A percentile compares a stretch with the other conserved stretches of the same genome.
These are phyloP conservation scores for Ophiognomonia clavigignenti-juglandacearum DNA, from an alignment of 2,329 filamentous ascomycete species.

Conservation along the genomic window DNA sequence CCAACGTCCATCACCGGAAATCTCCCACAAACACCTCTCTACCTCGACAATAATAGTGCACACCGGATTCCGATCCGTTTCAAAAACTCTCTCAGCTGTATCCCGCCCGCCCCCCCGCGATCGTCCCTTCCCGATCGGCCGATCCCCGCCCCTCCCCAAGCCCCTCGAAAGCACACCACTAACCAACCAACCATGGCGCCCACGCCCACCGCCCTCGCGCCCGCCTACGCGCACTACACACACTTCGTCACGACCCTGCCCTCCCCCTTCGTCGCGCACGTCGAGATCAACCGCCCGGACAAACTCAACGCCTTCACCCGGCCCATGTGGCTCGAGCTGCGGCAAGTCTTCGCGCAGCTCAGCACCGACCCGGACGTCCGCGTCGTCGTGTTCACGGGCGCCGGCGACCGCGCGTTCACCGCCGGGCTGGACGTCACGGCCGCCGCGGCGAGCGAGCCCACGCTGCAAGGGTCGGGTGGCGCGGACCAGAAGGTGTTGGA, in stretches of 20 bases:
- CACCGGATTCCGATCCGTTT: neutral
- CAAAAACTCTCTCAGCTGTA: neutral
- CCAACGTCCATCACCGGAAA: neutral
- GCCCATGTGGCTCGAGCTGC: constrained; percentile 81
- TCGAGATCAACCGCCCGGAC: constrained; percentile 81
- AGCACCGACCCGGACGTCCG: constrained; percentile 70
- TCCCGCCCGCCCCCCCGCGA: neutral
- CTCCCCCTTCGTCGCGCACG: constrained; percentile 70
- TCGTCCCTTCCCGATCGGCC: neutral
- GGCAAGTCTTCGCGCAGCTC: constrained; percentile 65
- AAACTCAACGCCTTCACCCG: constrained; percentile 88
- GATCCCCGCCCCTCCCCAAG: too few relatives aligned
- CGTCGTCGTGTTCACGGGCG: constrained; percentile 72
- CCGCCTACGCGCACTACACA: constrained; percentile 44
- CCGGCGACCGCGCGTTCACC: constrained; percentile 80
- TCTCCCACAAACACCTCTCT: neutral
- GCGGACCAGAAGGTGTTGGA: constrained; percentile 38
- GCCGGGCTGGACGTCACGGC: constrained; percentile 79
- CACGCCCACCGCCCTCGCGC: neutral
- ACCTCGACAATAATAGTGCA: neutral
- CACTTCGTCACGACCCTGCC: constrained; percentile 74
- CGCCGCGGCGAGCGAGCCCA: constrained; percentile 46
- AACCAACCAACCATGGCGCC: constrained; percentile 1
- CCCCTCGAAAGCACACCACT: neutral
- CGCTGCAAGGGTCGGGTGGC: constrained; percentile 35